Percentiles rank a stretch among this genome's conserved stretches.
Evolutionary conservation across 2,329 filamentous ascomycete genomes (phyloP).

Genomic region (Zalaria obscura): DNA sequence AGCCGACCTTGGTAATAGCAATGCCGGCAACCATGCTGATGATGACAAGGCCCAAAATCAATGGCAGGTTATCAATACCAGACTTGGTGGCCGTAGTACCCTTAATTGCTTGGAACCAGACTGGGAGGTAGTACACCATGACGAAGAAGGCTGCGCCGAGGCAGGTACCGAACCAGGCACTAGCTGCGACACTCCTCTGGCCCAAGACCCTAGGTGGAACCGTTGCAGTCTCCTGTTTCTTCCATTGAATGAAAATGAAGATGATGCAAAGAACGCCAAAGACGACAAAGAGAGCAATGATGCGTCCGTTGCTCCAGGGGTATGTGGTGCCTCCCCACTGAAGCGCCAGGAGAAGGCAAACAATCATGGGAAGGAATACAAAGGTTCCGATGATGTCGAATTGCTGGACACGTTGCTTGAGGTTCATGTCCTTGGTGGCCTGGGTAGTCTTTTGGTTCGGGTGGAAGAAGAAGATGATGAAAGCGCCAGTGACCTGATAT

Average conservation of each 20-base stretch:
- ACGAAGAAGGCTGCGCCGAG: slow-evolving; percentile 32
- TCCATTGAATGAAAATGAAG: slow-evolving; percentile 28
- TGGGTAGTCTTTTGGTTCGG: slow-evolving; percentile 13
- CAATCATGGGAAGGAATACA: slow-evolving; percentile 33
- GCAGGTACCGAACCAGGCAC: slow-evolving; percentile 26
- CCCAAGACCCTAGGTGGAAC: slow-evolving; percentile 32
- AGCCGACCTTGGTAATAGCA: slow-evolving; percentile 27
- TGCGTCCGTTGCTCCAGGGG: slow-evolving; percentile 27
- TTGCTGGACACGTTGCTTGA: slow-evolving; percentile 24
- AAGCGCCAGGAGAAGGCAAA: slow-evolving; percentile 34
- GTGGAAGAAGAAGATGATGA: slow-evolving; percentile 21
- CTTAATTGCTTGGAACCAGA: slow-evolving; percentile 38
- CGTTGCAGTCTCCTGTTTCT: slow-evolving; percentile 27
- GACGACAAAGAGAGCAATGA: slow-evolving; percentile 32
- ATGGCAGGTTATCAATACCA: slow-evolving; percentile 34
- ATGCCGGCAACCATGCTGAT: slow-evolving; percentile 26
- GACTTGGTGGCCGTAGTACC: slow-evolving; percentile 31
- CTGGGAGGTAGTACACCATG: slow-evolving; percentile 30
- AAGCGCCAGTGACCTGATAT: slow-evolving; percentile 17
- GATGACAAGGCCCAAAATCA: slow-evolving; percentile 32
- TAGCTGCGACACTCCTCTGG: slow-evolving; percentile 26
- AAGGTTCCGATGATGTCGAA: slow-evolving; percentile 32
- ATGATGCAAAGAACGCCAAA: slow-evolving; percentile 25
- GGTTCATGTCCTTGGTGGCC: slow-evolving; percentile 18
- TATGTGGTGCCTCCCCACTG: slow-evolving; percentile 37